These are phyloP conservation scores for Talaromyces sp. DNA, from an alignment of 2,329 filamentous ascomycete species.

Conservation along the genomic window DNA sequence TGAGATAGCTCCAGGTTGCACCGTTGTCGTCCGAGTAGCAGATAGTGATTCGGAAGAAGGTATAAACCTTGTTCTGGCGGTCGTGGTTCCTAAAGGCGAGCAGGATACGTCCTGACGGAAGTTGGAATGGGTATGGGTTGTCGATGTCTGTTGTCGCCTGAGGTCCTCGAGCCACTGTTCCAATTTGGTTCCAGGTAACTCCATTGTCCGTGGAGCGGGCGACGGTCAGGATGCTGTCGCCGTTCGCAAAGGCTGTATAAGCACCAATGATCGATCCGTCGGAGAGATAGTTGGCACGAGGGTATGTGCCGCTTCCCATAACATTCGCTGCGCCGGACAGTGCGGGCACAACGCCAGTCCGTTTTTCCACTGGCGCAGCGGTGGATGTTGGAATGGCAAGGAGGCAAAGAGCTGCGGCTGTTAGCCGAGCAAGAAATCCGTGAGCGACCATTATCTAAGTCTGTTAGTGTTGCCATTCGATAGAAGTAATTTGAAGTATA, in stretches of 20 bases:
- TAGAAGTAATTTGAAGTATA: not conserved
- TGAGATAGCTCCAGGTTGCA: conserved; percentile 10
- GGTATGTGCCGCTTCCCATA: conserved; percentile 6
- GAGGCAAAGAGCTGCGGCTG: conserved; percentile 4
- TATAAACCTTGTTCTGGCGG: not conserved
- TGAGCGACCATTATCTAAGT: conserved; percentile 3
- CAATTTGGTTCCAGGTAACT: conserved; percentile 1
- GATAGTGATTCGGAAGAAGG: conserved; percentile 12
- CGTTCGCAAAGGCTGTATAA: not conserved
- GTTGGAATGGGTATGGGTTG: conserved; percentile 10
- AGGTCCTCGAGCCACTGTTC: not conserved
- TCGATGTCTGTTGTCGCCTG: conserved; percentile 6
- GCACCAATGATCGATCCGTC: conserved; percentile 5
- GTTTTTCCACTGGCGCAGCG: not conserved
- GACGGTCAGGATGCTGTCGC: conserved; percentile 1
- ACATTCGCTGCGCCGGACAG: not conserved
- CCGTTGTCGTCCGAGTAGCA: conserved; percentile 13
- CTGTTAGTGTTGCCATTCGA: not conserved
- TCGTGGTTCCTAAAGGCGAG: conserved; percentile 12
- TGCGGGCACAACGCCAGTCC: not conserved
- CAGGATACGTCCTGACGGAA: conserved; percentile 8
- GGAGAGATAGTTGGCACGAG: conserved; percentile 4
- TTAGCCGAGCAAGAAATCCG: conserved; percentile 6
- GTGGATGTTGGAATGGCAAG: not conserved
- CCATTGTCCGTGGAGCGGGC: conserved; percentile 8